Base-by-base conservation (phyloP, 768 basidiomycete species). In the Dacryopinax primogenitus region DNA sequence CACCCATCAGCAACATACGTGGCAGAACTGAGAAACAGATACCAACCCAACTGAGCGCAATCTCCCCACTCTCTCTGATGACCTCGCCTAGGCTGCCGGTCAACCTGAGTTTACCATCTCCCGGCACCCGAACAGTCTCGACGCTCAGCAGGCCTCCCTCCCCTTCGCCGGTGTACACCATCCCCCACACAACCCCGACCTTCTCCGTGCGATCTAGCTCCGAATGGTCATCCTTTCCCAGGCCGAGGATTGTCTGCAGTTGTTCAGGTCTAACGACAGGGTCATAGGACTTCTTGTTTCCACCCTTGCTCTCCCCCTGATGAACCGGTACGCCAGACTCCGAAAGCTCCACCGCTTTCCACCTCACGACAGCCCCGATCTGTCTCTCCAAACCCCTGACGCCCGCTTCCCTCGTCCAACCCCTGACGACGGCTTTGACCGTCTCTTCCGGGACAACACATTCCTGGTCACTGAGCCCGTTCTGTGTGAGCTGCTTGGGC, bases 281-380 rank as follows among this genome's bases (percentile, higher is more conserved):
- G 21, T 79, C 77, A 74, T 92, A 96, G 18, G 72, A 73, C 68
- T 75, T 75, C 62, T 69, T 11, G 44, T 68, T 62, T 9, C 66
- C 68, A 3, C 69, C 68, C 11, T 71, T 66, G 33, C 66, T 71
- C 39, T 64, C 67, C 23, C 66, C 62, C 66, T 9, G 33, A 18
- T 13, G 63, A 30, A 30, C 64, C 84, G 15, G 84, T 73, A n/a
- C n/a, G 69, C 68, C 37, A 1, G 80, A 78, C 68, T 89, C 87
- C 0, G 90, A 84, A 85, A 87, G 94, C 70, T 96, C 87, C 3
- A 97, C 94, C 0, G 92, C 93, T 71, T 96, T 96, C 69, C 81
- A 87, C 33, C 93, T 78, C n/a, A 88, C 88, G n/a, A 97, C 86
- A 26, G 86, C 81, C 1, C 90, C 92, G 41, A 97, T 84, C 1